Conservation (phyloP, 2,329 filamentous ascomycete species). For the Apiospora malaysiana region DNA sequence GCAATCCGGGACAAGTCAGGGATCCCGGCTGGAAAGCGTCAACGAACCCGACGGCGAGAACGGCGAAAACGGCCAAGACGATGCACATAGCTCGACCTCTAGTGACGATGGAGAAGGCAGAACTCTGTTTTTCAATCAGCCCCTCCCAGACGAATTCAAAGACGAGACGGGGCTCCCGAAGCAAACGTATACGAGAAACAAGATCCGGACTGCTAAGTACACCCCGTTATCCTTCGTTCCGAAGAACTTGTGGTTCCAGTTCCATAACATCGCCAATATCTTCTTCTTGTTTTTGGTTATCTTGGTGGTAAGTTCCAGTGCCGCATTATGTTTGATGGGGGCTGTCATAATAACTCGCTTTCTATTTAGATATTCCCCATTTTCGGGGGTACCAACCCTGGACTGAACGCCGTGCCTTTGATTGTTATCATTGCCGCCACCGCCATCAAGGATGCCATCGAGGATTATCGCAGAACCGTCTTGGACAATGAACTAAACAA, state of each 20-base stretch:
- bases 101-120: constrained; percentile 49
- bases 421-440: constrained; percentile 92
- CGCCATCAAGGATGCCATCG: constrained; percentile 90
- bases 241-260: constrained; percentile 97
- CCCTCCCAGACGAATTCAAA: constrained; percentile 74
- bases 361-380: constrained; percentile 84
- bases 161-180: constrained; percentile 82
- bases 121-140: constrained; percentile 83
- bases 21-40: constrained; percentile 36
- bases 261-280: constrained; percentile 97
- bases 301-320: constrained; percentile 73
- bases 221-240: constrained; percentile 93
- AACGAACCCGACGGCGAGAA: constrained; percentile 36
- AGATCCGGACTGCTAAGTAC: constrained; percentile 97
- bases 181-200: constrained; percentile 82
- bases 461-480: constrained; percentile 90
- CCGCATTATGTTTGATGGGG: constrained; percentile 32
- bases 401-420: constrained; percentile 85
- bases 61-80: constrained; percentile 39
- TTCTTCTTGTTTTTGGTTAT: constrained; percentile 98
- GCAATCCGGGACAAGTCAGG: constrained; percentile 47
- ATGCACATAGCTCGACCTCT: constrained; percentile 43
- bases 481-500: constrained; percentile 96
- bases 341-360: constrained; percentile 17
- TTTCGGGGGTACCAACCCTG: constrained; percentile 90